phyloP scores from a whole-genome alignment of 495 filamentous ascomycete species.

The Neurospora sp. region DNA sequence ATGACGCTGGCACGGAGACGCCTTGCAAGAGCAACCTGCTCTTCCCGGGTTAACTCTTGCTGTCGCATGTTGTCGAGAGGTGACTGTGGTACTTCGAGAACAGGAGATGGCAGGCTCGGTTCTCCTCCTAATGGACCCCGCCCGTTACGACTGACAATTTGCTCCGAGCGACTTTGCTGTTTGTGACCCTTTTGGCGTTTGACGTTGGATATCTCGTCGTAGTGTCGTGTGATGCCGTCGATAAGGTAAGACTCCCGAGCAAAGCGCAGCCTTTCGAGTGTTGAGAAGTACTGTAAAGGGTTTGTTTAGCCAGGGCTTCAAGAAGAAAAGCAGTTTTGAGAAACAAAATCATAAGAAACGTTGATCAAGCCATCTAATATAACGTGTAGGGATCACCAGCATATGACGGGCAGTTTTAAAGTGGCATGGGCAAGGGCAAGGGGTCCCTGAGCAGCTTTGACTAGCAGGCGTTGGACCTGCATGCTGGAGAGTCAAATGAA shows the following conservation, averaged over 20 bases:
- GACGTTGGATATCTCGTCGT: conserved; percentile 33
- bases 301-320: conserved; percentile 9
- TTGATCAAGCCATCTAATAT: background rate
- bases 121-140: conserved; percentile 4
- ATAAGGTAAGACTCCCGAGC: conserved; percentile 38
- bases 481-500: conserved; percentile 18
- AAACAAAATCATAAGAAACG: background rate
- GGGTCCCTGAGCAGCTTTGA: conserved; percentile 8
- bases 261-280: conserved; percentile 52
- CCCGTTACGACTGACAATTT: conserved; percentile 22
- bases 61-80: background rate
- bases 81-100: conserved; percentile 28
- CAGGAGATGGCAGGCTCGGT: conserved; percentile 4
- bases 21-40: conserved; percentile 53
- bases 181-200: conserved; percentile 26
- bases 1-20: conserved; percentile 49
- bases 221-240: conserved; percentile 31
- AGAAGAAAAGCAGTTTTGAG: background rate
- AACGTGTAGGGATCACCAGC: background rate
- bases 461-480: conserved; percentile 18
- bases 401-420: background rate
- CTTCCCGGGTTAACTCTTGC: conserved; percentile 52
- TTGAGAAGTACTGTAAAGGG: conserved; percentile 52
- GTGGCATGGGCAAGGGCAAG: conserved; percentile 7
- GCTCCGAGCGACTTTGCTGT: conserved; percentile 27